Percentiles rank a stretch among this genome's conserved stretches.
Conservation (phyloP, 495 filamentous ascomycete genomes). For the Penicillium soppii region DNA sequence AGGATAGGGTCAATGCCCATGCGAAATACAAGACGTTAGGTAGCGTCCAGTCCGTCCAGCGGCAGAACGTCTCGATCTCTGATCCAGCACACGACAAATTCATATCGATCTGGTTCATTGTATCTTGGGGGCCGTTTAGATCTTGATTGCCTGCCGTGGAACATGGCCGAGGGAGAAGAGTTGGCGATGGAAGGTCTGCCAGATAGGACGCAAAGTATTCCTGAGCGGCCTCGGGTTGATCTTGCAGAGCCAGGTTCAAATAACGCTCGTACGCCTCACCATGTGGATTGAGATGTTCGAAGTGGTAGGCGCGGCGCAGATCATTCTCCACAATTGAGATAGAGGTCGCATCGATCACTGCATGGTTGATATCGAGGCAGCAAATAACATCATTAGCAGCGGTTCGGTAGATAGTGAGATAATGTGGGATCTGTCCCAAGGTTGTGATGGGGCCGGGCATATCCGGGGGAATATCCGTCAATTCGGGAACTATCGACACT, state of each 20-base stretch:
- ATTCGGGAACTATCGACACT: too few species aligned
- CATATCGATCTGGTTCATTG: too few species aligned
- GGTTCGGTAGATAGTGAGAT: not conserved
- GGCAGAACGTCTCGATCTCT: constrained; percentile 25
- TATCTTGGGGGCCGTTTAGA: not conserved
- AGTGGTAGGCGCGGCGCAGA: not conserved
- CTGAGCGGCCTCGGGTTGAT: constrained; percentile 27
- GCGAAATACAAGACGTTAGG: constrained; percentile 31
- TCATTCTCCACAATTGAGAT: not conserved
- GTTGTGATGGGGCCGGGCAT: too few species aligned
- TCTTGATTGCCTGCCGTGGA: too few species aligned
- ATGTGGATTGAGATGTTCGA: not conserved
- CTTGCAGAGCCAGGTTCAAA: constrained; percentile 34
- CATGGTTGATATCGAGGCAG: not conserved
- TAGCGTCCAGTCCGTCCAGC: constrained; percentile 31
- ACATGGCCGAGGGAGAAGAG: too few species aligned
- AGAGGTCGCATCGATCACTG: not conserved
- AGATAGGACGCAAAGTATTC: constrained; percentile 47
- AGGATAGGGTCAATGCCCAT: constrained; percentile 41
- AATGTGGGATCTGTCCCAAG: too few species aligned
- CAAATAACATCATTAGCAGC: not conserved
- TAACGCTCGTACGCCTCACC: constrained; percentile 23
- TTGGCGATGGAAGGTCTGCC: constrained; percentile 36
- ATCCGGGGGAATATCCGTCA: too few species aligned
- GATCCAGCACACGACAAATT: too few species aligned